Base-by-base conservation (phyloP, 2,329 filamentous ascomycete species). In the Dryadomyces sulphureus region DNA sequence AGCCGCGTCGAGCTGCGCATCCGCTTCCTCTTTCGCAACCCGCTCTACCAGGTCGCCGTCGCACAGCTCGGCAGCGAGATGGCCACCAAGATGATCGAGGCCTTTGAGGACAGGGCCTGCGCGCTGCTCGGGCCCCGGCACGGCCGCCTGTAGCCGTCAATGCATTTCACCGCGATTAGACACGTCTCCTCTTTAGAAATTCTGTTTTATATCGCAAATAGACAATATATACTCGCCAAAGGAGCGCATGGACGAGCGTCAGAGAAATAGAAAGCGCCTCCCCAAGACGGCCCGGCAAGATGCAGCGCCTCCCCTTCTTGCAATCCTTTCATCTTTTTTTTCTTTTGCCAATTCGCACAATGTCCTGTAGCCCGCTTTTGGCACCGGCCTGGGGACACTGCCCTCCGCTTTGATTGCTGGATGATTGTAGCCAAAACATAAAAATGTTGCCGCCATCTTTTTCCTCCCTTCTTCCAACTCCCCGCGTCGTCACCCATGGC, bases 21-120 rank as follows among this genome's bases (percentile, higher is more conserved):
- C 54, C 75, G 80, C 51, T 95, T 89, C 60, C 77, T 81, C 61
- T 95, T 98, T 60, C 72, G 77, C 54, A 96, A 89, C 63, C 86
- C 89, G n/a, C 61, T 94, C 47, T 93, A 95, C 65, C 81, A 79
- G 38, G 78, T 84, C 19, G 69, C 95, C 58, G 92, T 89, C 60
- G 73, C 79, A 34, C 81, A 84, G 30, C 80, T 92, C 21, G 86
- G 87, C 53, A 82, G 86, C 27, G 87, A 85, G 64, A 79, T 95
- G 52, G 90, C 87, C 1, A 79, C 78, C 4, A 71, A 84, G 52
- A 94, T 98, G 88, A 84, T 96, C 53, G 80, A 85, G 61, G 90
- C 92, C 1, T 98, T 98, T 67, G 89, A 95, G 66, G 75, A 77
- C 62, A 73, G 84, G 57, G 88, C 92, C 6, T 68, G 68, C 58